phyloP scores from a whole-genome alignment of 345 rosid species.

The Populus davidiana region DNA sequence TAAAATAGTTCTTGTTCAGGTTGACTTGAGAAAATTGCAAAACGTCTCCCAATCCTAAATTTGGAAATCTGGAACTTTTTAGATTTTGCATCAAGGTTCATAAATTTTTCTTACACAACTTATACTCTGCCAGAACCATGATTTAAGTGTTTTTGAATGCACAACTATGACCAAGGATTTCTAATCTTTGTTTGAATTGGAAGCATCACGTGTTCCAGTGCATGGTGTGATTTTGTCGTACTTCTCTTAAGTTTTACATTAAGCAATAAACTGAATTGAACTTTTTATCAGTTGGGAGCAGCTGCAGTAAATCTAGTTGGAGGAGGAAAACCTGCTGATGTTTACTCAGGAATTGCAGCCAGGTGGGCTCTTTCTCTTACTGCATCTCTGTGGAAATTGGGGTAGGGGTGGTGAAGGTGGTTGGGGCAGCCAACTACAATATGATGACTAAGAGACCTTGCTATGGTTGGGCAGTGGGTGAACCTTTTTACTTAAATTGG shows the following conservation, averaged over 20 bases:
- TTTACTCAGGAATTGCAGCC: conserved; percentile 86
- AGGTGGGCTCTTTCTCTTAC: conserved; percentile 43
- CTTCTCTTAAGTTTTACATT: background rate
- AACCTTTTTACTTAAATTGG: background rate
- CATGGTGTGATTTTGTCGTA: conserved; percentile 2
- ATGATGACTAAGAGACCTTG: background rate
- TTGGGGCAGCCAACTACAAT: background rate
- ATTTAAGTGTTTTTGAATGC: background rate
- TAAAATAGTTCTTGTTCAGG: conserved; percentile 27
- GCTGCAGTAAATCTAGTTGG: conserved; percentile 89
- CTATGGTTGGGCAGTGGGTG: background rate
- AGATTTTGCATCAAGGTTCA: background rate
- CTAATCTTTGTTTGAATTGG: background rate
- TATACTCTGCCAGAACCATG: background rate
- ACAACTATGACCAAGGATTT: background rate
- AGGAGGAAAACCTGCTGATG: conserved; percentile 95
- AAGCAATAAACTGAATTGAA: background rate
- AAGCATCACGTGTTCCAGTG: background rate
- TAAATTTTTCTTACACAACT: background rate
- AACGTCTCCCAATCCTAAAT: background rate
- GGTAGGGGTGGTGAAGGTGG: background rate
- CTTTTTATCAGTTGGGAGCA: conserved; percentile 77
- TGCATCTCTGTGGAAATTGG: background rate
- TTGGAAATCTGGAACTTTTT: background rate
- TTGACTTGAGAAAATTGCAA: background rate